A percentile compares a stretch with the other conserved stretches of the same genome.
These are phyloP conservation scores for Starmerella gropengiesseri DNA, from an alignment of 805 yeast genomes.

Conservation along the genomic window DNA sequence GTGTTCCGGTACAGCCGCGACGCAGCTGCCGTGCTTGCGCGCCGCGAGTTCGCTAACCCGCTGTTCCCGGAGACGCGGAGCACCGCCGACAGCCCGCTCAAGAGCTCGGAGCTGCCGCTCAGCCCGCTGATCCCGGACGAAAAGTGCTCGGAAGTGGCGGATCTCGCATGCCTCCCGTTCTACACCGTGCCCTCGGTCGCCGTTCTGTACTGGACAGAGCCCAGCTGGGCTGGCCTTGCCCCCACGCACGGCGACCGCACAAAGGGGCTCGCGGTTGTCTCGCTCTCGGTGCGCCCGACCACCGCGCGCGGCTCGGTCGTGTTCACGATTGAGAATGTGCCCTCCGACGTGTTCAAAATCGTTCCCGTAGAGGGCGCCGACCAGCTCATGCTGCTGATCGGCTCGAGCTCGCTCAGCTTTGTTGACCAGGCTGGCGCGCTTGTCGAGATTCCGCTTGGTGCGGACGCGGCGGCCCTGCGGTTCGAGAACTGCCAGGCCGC, in stretches of 20 bases:
- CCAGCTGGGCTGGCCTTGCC: conserved; percentile 72
- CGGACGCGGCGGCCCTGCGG: background rate
- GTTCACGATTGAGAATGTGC: conserved; percentile 41
- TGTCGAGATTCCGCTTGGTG: background rate
- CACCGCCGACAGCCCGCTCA: conserved; percentile 27
- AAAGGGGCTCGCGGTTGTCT: background rate
- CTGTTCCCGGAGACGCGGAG: conserved; percentile 15
- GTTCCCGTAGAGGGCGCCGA: conserved; percentile 35
- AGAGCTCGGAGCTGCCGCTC: background rate
- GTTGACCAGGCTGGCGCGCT: conserved; percentile 1
- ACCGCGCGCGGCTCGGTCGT: background rate
- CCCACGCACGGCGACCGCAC: conserved; percentile 31
- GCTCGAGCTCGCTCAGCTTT: background rate
- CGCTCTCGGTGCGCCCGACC: background rate
- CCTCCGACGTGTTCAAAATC: conserved; percentile 60
- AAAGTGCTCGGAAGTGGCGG: conserved; percentile 41
- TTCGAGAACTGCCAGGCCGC: conserved; percentile 3
- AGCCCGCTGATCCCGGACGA: background rate
- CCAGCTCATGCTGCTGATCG: conserved; percentile 9
- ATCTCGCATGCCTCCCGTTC: conserved; percentile 57
- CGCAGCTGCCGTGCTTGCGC: conserved; percentile 31
- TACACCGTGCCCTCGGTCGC: conserved; percentile 79
- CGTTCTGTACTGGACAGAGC: conserved; percentile 44
- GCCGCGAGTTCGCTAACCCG: conserved; percentile 24
- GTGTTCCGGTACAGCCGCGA: conserved; percentile 40